phyloP scores from a whole-genome alignment of 176 grass and related monocot genomes.

The Ananas comosus region DNA sequence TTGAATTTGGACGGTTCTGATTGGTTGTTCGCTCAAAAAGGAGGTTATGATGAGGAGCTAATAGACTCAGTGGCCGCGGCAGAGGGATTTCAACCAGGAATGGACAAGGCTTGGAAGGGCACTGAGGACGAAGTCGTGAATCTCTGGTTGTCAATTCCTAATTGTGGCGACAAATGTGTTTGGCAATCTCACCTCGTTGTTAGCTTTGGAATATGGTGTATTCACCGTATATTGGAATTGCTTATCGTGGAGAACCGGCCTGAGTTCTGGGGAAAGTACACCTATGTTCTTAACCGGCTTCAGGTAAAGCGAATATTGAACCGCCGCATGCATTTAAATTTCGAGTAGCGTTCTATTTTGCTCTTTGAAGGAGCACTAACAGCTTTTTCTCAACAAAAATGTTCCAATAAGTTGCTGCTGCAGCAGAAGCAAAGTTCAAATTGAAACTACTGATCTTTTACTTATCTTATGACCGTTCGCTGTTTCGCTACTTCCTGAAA shows the following conservation, averaged over 20 bases:
- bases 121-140: conserved; percentile 12
- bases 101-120: not conserved
- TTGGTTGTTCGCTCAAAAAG: conserved; percentile 11
- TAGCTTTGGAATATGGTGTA: conserved; percentile 40
- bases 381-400: too few relatives aligned
- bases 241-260: conserved; percentile 13
- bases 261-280: conserved; percentile 28
- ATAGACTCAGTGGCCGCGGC: not conserved
- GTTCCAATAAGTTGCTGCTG: not conserved
- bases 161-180: conserved; percentile 27
- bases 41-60: conserved; percentile 15
- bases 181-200: conserved; percentile 25
- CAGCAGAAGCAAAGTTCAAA: not conserved
- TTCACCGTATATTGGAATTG: conserved; percentile 27
- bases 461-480: too few relatives aligned
- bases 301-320: conserved; percentile 23
- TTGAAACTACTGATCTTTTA: not conserved
- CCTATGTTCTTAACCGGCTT: conserved; percentile 37
- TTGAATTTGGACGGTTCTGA: conserved; percentile 9
- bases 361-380: too few relatives aligned
- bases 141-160: conserved; percentile 8
- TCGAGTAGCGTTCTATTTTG: too few relatives aligned
- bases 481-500: not conserved
- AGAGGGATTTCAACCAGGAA: not conserved
- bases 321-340: too few relatives aligned